These are phyloP conservation scores for Wakefieldia striispora DNA, from an alignment of 768 basidiomycete species.

Conservation along the genomic window DNA sequence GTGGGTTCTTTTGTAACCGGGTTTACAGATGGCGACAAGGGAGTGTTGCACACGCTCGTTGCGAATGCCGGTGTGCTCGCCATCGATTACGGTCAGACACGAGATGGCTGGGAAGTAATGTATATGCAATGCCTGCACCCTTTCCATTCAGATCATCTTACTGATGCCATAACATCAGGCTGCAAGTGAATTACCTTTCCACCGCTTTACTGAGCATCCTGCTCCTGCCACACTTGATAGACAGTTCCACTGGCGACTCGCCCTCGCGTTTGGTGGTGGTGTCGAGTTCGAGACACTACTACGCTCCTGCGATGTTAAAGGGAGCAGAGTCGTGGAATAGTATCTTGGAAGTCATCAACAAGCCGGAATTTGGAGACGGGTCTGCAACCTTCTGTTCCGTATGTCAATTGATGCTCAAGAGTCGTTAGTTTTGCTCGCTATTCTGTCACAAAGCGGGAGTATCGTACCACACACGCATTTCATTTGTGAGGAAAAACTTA, in stretches of 20 bases:
- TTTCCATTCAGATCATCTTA: neutral
- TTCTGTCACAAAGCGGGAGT: slow-evolving; percentile 26
- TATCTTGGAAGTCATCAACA: slow-evolving; percentile 26
- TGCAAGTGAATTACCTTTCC: slow-evolving; percentile 38
- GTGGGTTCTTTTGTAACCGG: slow-evolving; percentile 33
- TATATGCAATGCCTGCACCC: slow-evolving; percentile 17
- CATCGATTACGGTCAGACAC: slow-evolving; percentile 23
- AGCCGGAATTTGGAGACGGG: slow-evolving; percentile 22
- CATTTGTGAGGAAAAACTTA: slow-evolving; percentile 2
- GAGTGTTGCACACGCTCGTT: slow-evolving; percentile 29
- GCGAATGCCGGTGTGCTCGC: slow-evolving; percentile 30
- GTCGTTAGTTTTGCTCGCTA: slow-evolving; percentile 17
- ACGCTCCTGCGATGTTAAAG: slow-evolving; percentile 1
- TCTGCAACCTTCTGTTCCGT: slow-evolving; percentile 7
- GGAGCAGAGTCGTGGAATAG: slow-evolving; percentile 3
- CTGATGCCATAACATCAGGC: slow-evolving; percentile 11
- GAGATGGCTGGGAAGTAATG: slow-evolving; percentile 50
- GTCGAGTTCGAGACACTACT: slow-evolving; percentile 30
- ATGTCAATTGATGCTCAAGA: neutral
- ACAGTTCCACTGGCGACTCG: slow-evolving; percentile 17
- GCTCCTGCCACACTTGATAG: slow-evolving; percentile 33
- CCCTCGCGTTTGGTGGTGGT: slow-evolving; percentile 30
- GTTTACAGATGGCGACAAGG: slow-evolving; percentile 23
- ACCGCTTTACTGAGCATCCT: slow-evolving; percentile 33
- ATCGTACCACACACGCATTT: neutral